Evolutionary conservation across 2,329 filamentous ascomycete genomes (phyloP), one percentile per base, ranked within the genome.

Genomic region (Sporothrix humicola): DNA sequence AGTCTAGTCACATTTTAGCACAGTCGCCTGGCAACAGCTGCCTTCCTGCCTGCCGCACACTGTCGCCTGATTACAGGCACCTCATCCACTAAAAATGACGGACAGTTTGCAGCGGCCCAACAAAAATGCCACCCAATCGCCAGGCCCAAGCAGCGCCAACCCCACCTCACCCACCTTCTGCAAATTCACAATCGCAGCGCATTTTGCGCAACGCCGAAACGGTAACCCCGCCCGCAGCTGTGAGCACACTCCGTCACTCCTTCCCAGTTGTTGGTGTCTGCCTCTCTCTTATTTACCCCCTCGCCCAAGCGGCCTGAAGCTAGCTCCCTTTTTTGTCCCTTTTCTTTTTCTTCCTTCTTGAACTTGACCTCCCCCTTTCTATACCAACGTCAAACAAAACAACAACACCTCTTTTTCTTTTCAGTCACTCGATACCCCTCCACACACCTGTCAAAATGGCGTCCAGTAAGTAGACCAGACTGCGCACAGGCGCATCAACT

Each of bases 371-470:
- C 46, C 10, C 63, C 2, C n/a, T 20, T 26, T 68, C 26, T 52
- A 37, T 31, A 37, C 13, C 58, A 63, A 44, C 44, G 20, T 20
- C 65, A 52, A 50, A 37, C 65, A 5, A 68, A 3, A 46, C 58
- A 48, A 26, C 37, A n/a, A 48, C 15, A n/a, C 65, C 23, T 37
- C 37, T 37, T 26, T 50, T 44, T n/a, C 26, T 71, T 46, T 46
- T n/a, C 23, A 42, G 31, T 59, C 54, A 6, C 13, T 12, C 46
- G 46, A 68, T 52, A 52, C 66, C 66, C 46, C 48, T 61, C 31
- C 66, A 42, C 23, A 59, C 42, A 58, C 17, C 42, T 12, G 56
- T 50, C 54, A 71, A 71, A 71, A 71, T 71, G 69, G 52, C 69
- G 26, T 6, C 52, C 54, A 23, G 54, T 71, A 61, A 26, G 54